Evolutionary conservation across 2,329 filamentous ascomycete genomes (phyloP), one percentile per base, ranked within the genome.

Genomic region (Neofusicoccum ribis): DNA sequence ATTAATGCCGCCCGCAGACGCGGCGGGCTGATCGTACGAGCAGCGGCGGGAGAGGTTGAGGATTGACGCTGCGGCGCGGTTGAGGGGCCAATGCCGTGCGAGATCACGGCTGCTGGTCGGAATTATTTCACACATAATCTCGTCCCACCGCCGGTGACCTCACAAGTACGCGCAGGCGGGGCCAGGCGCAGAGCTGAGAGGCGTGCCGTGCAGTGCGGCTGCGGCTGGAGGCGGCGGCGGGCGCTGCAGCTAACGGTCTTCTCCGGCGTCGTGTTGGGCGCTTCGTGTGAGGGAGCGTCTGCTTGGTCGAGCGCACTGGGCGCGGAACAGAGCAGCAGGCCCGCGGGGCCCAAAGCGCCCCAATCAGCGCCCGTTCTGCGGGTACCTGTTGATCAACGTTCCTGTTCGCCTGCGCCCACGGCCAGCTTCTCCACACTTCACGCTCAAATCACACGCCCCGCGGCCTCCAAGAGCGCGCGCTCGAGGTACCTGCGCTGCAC

Each of bases 21-120:
- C 41, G 56, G 56, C 56, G 56, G 56, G 15, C 56, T 59, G 56
- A 59, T 46, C 27, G 56, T 47, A 60, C 43, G 54, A 56, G 52
- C 27, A 31, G 49, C 27, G 49, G n/a, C 36, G 52, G 34, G 11
- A 43, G 34, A 43, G 37, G 54, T 44, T 20, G 37, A 31, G 23
- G 37, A 43, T 9, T 7, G 50, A 39, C 37, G 37, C 37, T 58
- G 39, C 20, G 52, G 52, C 37, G 39, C 51, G n/a, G 54, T n/a
- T 47, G 56, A 31, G 20, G 47, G 56, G 56, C 56, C 56, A 60
- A 60, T 60, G 41, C 54, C 54, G 52, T 56, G 51, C 5, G 11
- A 36, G 51, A 39, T 23, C n/a, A n/a, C 51, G 17, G 39, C 23
- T 59, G 36, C 36, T 23, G 9, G 46, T 49, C 46, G 46, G 46